Evolutionary conservation across 345 rosid species (phyloP).

Genomic region (Populus davidiana): DNA sequence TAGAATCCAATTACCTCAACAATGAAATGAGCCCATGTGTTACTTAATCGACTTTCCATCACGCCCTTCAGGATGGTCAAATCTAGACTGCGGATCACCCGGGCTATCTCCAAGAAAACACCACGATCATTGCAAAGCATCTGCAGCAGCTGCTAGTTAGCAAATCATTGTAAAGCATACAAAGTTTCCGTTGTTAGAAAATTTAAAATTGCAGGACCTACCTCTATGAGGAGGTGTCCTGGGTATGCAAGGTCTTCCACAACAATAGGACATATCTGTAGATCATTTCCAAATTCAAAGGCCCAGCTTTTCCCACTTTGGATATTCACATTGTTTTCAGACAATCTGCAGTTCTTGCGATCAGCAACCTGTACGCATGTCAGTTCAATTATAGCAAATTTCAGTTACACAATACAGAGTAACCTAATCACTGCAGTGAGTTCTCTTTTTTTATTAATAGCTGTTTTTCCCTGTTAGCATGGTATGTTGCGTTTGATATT

Average conservation of each 20-base stretch:
- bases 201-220: not conserved
- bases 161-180: not conserved
- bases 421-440: not conserved
- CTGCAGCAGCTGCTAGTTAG: slow-evolving; percentile 26
- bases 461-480: not conserved
- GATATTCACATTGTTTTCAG: slow-evolving; percentile 18
- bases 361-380: slow-evolving; percentile 18
- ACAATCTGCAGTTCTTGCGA: slow-evolving; percentile 28
- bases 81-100: slow-evolving; percentile 39
- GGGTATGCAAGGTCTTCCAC: slow-evolving; percentile 60
- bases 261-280: slow-evolving; percentile 45
- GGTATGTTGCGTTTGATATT: not conserved
- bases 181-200: not conserved
- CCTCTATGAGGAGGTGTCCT: slow-evolving; percentile 65
- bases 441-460: too few species aligned
- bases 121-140: slow-evolving; percentile 56
- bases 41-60: slow-evolving; percentile 30
- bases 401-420: not conserved
- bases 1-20: slow-evolving; percentile 42
- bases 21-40: slow-evolving; percentile 61
- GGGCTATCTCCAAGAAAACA: slow-evolving; percentile 54
- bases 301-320: slow-evolving; percentile 46
- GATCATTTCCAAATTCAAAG: slow-evolving; percentile 41
- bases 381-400: not conserved
- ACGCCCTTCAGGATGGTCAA: slow-evolving; percentile 53